Evolutionary conservation across 2,329 filamentous ascomycete species (phyloP).

Genomic region (Fonsecaea monophora): DNA sequence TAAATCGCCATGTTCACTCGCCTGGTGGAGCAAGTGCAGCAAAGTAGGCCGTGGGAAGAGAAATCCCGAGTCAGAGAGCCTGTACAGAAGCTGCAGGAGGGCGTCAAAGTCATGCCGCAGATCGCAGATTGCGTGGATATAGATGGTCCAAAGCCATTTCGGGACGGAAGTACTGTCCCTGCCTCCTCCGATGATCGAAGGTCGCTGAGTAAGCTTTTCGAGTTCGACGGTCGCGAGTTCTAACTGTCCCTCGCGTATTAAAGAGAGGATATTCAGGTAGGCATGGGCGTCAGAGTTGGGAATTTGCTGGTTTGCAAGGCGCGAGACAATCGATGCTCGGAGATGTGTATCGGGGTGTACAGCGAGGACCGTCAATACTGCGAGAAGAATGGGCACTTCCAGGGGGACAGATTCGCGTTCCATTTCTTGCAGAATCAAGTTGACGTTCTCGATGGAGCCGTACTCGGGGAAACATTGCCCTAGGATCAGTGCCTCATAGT

Average conservation of each 20-base stretch:
- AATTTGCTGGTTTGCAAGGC: constrained; percentile 72
- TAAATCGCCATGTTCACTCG: constrained; percentile 68
- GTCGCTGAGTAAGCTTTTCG: constrained; percentile 67
- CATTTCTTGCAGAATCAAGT: constrained; percentile 75
- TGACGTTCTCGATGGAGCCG: constrained; percentile 71
- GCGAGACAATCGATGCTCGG: constrained; percentile 71
- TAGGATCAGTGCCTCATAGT: constrained; percentile 76
- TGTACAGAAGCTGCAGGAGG: constrained; percentile 70
- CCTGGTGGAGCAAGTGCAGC: constrained; percentile 76
- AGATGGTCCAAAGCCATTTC: constrained; percentile 78
- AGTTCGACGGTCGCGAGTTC: constrained; percentile 78
- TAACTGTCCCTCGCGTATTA: constrained; percentile 80
- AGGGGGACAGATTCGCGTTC: constrained; percentile 64
- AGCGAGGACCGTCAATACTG: constrained; percentile 73
- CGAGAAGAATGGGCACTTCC: constrained; percentile 73
- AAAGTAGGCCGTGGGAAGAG: constrained; percentile 66
- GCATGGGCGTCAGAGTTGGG: constrained; percentile 66
- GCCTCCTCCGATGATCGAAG: not conserved
- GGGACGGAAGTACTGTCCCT: constrained; percentile 58
- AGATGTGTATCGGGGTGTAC: constrained; percentile 86
- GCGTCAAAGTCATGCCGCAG: constrained; percentile 74
- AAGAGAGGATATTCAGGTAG: constrained; percentile 72
- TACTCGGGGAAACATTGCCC: constrained; percentile 68
- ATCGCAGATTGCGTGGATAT: constrained; percentile 75
- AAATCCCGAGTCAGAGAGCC: constrained; percentile 57